phyloP scores from a whole-genome alignment of 176 grass and related monocot species.

The Melocanna baccifera region DNA sequence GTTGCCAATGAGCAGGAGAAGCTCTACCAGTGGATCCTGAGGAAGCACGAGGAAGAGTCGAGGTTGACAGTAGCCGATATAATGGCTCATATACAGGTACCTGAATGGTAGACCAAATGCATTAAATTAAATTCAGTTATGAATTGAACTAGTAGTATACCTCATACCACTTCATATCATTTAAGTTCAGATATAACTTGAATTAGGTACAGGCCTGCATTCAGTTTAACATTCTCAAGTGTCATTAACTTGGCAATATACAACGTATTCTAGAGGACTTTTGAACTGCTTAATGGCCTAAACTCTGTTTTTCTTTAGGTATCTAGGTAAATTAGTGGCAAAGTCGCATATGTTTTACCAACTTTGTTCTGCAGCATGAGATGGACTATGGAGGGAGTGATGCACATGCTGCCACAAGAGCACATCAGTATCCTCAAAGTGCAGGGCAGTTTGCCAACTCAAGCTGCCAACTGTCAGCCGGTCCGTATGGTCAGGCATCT shows the following conservation, averaged over 20 bases:
- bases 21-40: conserved; percentile 54
- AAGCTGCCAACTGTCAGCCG: not conserved
- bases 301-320: not conserved
- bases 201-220: not conserved
- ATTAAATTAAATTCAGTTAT: not conserved
- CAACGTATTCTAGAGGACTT: not conserved
- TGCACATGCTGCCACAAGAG: conserved; percentile 10
- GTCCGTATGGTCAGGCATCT: not conserved
- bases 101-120: not conserved
- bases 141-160: too few relatives aligned
- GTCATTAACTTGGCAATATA: not conserved
- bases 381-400: conserved; percentile 45
- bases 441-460: conserved; percentile 16
- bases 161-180: not conserved
- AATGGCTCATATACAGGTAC: conserved; percentile 55
- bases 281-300: not conserved
- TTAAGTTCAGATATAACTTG: not conserved
- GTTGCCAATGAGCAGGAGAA: conserved; percentile 40
- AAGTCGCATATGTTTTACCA: not conserved
- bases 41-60: conserved; percentile 37
- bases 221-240: not conserved
- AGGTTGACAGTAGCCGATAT: conserved; percentile 48
- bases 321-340: not conserved
- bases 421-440: conserved; percentile 19
- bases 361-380: conserved; percentile 47